A percentile compares a stretch with the other conserved stretches of the same genome.
Evolutionary conservation across 139 green algal genomes (phyloP).

Genomic region (Tetraselmis striata): DNA sequence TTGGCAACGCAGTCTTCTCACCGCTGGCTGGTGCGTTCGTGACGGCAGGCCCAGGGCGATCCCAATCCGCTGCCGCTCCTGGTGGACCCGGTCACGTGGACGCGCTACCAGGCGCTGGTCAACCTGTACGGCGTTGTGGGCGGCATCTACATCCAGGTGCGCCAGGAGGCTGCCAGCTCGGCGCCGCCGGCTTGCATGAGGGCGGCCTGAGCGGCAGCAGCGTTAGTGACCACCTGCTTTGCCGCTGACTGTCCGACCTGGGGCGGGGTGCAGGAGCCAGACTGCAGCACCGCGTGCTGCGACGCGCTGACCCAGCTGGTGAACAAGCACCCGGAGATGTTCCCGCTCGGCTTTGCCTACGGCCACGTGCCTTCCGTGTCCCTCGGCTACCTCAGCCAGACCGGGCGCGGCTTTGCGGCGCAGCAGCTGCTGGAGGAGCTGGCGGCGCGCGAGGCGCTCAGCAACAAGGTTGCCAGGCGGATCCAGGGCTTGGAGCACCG

Average conservation of each 20-base stretch:
- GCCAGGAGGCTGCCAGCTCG: too few relatives aligned
- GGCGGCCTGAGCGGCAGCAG: too few relatives aligned
- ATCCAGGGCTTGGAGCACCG: not conserved
- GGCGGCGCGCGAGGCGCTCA: constrained; percentile 19
- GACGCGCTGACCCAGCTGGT: constrained; percentile 35
- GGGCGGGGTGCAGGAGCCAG: constrained; percentile 57
- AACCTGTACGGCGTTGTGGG: constrained; percentile 28
- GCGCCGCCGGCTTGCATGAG: too few relatives aligned
- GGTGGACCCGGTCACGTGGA: constrained; percentile 19
- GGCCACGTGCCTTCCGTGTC: constrained; percentile 33
- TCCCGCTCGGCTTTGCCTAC: constrained; percentile 44
- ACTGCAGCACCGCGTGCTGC: constrained; percentile 27
- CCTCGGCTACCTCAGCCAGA: constrained; percentile 16
- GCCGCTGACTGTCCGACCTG: too few relatives aligned
- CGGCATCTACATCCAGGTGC: constrained; percentile 36
- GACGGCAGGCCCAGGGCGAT: not conserved
- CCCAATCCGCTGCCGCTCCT: not conserved
- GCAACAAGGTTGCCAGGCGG: constrained; percentile 12
- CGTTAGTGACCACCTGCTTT: too few relatives aligned
- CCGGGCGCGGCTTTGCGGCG: constrained; percentile 37
- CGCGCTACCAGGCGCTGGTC: constrained; percentile 23
- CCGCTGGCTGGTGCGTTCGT: too few relatives aligned
- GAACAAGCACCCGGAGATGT: constrained; percentile 15
- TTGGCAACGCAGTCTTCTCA: too few relatives aligned
- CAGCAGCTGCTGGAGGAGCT: constrained; percentile 57